Evolutionary conservation across 768 basidiomycete genomes (phyloP), one percentile per base, ranked within the genome.

Genomic region (Lyophyllum semitale): DNA sequence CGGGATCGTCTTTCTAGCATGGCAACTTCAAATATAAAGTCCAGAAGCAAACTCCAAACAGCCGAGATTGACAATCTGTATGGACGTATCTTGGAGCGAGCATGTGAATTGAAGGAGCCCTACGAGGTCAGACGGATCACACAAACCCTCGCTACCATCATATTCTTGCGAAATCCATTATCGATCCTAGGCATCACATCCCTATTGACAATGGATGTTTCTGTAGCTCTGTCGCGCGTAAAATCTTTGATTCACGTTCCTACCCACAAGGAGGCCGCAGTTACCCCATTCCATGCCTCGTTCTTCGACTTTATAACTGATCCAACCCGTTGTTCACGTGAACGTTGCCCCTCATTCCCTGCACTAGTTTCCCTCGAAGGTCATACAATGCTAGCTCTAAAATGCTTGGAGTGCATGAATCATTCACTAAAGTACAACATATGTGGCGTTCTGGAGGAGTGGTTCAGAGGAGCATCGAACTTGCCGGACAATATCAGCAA

Each of bases 301-400:
- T 60, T 60, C 37, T 38, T 45, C 27, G 55, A 60, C 38, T 60
- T 60, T 33, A 18, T 60, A 53, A 60, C 32, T 0, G 27, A 54
- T 48, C 41, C 55, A 13, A n/a, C 20, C 1, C 51, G 50, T 44
- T 60, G 59, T 50, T 57, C 55, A 18, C 48, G 38, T 18, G 48
- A 46, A 30, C 41, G 41, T 20, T 42, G 41, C 41, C 41, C 41
- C 9, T 47, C 53, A 37, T 59, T 59, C 35, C 20, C 33, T 55
- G 27, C 27, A 20, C 37, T 59, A 42, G 37, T 6, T 47, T 9
- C 53, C 33, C 33, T 37, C 2, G 30, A 46, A 40, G 18, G 38
- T 27, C 57, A 58, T 26, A 20, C 7, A 49, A 13, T 54, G 9
- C 48, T 59, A 8, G 53, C 54, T 20, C 43, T 51, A 20, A 51